These are phyloP conservation scores for Nymphaea colorata DNA, from an alignment of 164 flowering plant genomes.

Conservation along the genomic window DNA sequence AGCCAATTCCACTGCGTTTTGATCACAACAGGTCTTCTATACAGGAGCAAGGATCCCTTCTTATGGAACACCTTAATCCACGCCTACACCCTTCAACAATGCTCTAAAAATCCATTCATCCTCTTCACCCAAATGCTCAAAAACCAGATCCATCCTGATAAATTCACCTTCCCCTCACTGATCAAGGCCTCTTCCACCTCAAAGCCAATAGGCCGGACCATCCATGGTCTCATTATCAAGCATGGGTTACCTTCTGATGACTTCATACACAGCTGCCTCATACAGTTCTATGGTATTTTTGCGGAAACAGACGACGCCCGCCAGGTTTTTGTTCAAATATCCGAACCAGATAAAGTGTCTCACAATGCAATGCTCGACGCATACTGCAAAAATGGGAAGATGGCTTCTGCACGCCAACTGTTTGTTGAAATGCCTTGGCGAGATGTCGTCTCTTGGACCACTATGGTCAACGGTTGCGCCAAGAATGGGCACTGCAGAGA, in stretches of 20 bases:
- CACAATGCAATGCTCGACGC: not conserved
- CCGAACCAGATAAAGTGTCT: not conserved
- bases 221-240: not conserved
- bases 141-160: not conserved
- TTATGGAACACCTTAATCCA: too few species aligned
- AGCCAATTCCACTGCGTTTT: not conserved
- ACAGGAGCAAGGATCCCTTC: too few species aligned
- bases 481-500: conserved; percentile 27
- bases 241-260: not conserved
- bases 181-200: not conserved
- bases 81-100: too few species aligned
- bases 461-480: conserved; percentile 1
- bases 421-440: not conserved
- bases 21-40: too few species aligned
- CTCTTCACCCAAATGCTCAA: too few species aligned
- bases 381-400: not conserved
- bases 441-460: not conserved
- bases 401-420: not conserved
- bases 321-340: not conserved
- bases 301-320: not conserved
- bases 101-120: too few species aligned
- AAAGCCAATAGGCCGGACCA: not conserved
- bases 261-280: not conserved
- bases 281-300: not conserved
- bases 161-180: not conserved